Evolutionary conservation across 352 stramenopile species (phyloP).

Genomic region (Globisporangium radiosum): DNA sequence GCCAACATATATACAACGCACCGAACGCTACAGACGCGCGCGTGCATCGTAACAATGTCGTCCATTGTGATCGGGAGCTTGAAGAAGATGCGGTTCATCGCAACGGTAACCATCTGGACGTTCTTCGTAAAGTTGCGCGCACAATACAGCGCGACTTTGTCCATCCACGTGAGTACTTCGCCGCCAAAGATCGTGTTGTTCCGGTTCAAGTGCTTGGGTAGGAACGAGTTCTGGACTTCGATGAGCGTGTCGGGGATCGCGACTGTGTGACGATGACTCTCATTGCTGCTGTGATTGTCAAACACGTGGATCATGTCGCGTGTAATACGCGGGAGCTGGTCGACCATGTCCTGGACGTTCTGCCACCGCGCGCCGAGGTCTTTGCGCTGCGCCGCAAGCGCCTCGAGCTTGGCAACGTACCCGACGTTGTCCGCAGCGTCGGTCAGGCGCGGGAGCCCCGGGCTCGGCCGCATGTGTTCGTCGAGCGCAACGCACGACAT

Average conservation of each 20-base stretch:
- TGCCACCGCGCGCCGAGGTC: constrained; percentile 55
- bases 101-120: constrained; percentile 18
- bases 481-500: constrained; percentile 70
- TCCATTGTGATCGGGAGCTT: constrained; percentile 22
- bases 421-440: constrained; percentile 28
- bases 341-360: constrained; percentile 55
- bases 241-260: constrained; percentile 58
- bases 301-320: constrained; percentile 50
- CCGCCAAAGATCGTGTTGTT: constrained; percentile 75
- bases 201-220: constrained; percentile 66
- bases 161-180: constrained; percentile 32
- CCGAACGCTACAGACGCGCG: constrained; percentile 20
- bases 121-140: constrained; percentile 24
- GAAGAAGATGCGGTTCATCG: constrained; percentile 27
- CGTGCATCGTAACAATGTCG: constrained; percentile 25
- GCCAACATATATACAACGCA: constrained; percentile 5
- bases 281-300: constrained; percentile 28
- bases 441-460: constrained; percentile 38
- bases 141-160: constrained; percentile 22
- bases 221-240: constrained; percentile 67
- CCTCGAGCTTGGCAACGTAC: constrained; percentile 44
- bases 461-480: constrained; percentile 49
- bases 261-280: constrained; percentile 20
- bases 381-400: constrained; percentile 54
- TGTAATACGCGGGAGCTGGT: constrained; percentile 51